phyloP scores from a whole-genome alignment of 257 asterid species.

The Nicotiana attenuata region DNA sequence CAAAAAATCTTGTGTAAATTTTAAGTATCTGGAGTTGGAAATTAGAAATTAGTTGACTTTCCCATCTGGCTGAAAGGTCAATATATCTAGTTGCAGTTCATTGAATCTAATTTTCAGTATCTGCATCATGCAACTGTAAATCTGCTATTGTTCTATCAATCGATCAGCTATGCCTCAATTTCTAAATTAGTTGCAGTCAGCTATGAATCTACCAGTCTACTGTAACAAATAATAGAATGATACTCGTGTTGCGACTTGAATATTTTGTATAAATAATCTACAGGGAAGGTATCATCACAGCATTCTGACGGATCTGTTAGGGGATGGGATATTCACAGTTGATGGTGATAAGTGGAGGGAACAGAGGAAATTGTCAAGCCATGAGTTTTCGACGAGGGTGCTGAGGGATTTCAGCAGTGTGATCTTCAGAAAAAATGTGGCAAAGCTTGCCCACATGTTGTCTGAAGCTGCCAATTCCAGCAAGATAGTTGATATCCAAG shows the following conservation, averaged over 20 bases:
- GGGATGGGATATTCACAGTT: constrained; percentile 74
- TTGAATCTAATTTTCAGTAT: not conserved
- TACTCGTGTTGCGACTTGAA: not conserved
- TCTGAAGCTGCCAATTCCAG: constrained; percentile 37
- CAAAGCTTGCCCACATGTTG: constrained; percentile 40
- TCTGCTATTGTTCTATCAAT: not conserved
- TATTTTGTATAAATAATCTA: not conserved
- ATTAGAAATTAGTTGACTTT: not conserved
- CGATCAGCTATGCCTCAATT: not conserved
- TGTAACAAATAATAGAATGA: not conserved
- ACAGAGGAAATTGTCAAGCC: constrained; percentile 67
- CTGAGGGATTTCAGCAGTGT: constrained; percentile 60
- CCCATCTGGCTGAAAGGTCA: not conserved
- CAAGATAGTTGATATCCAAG: constrained; percentile 55
- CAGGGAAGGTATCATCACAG: constrained; percentile 52
- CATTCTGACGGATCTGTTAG: constrained; percentile 45
- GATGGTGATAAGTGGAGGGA: constrained; percentile 78
- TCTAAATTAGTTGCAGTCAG: not conserved
- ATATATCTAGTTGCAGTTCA: not conserved
- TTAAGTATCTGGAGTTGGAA: not conserved
- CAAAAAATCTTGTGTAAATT: not conserved
- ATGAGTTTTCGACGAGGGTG: constrained; percentile 64
- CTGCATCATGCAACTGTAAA: not conserved
- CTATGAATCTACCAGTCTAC: not conserved
- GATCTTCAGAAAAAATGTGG: constrained; percentile 47